A percentile compares a stretch with the other conserved stretches of the same genome.
These are phyloP conservation scores for Russula brevipes DNA, from an alignment of 768 basidiomycete species.

Conservation along the genomic window DNA sequence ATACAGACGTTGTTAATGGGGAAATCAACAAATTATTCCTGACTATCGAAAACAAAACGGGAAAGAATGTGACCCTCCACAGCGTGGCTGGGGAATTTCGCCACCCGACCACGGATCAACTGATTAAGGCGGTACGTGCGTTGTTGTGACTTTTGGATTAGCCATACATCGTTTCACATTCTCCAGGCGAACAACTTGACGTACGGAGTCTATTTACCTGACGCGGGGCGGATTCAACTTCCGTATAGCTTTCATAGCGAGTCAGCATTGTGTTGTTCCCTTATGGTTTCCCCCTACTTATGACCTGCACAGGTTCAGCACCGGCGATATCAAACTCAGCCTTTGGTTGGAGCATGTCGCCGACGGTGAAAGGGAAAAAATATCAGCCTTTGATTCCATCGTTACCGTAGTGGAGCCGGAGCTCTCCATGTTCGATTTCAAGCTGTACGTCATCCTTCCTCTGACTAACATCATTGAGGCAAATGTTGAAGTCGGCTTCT, in stretches of 20 bases:
- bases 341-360: slow-evolving; percentile 69
- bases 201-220: slow-evolving; percentile 48
- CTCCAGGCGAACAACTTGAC: slow-evolving; percentile 54
- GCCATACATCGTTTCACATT: background rate
- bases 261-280: slow-evolving; percentile 43
- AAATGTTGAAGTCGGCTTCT: slow-evolving; percentile 21
- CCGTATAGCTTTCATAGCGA: slow-evolving; percentile 79
- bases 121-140: slow-evolving; percentile 68
- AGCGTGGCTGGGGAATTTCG: slow-evolving; percentile 63
- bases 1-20: slow-evolving; percentile 76
- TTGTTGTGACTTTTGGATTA: background rate
- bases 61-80: slow-evolving; percentile 62
- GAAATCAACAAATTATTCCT: slow-evolving; percentile 67
- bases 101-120: slow-evolving; percentile 52
- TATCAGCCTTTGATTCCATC: slow-evolving; percentile 67
- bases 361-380: slow-evolving; percentile 54
- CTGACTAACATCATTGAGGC: slow-evolving; percentile 1
- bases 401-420: slow-evolving; percentile 79
- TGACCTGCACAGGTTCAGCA: slow-evolving; percentile 1
- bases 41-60: slow-evolving; percentile 70
- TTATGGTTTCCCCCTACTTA: slow-evolving; percentile 3
- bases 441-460: slow-evolving; percentile 52
- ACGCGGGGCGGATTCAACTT: slow-evolving; percentile 55
- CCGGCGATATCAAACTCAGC: slow-evolving; percentile 46
- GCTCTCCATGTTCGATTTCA: slow-evolving; percentile 69